A percentile compares a stretch with the other conserved stretches of the same genome.
These are phyloP conservation scores for Malassezia restricta DNA, from an alignment of 1,284 basidiomycete genomes.

Conservation along the genomic window DNA sequence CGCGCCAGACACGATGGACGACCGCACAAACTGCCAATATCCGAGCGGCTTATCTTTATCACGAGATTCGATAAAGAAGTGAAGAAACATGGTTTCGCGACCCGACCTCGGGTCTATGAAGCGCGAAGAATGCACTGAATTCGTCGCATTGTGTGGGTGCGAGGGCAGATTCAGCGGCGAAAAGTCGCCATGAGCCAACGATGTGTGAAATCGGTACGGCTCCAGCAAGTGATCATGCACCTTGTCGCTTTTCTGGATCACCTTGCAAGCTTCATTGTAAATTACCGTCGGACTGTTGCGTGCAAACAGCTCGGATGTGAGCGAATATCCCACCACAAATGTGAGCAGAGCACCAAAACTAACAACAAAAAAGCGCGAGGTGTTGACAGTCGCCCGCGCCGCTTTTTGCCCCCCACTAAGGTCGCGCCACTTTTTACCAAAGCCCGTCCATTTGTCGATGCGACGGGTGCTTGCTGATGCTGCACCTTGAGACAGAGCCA, in stretches of 20 bases:
- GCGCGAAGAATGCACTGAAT: conserved; percentile 21
- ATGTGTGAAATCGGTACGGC: conserved; percentile 34
- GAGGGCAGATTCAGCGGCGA: conserved; percentile 30
- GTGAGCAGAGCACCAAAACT: conserved; percentile 56
- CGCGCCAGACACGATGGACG: conserved; percentile 20
- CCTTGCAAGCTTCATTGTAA: conserved; percentile 71
- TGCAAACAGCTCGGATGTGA: conserved; percentile 78
- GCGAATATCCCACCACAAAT: conserved; percentile 60
- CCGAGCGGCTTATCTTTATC: conserved; percentile 30
- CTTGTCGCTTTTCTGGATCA: conserved; percentile 60
- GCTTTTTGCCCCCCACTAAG: conserved; percentile 71
- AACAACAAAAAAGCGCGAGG: conserved; percentile 70
- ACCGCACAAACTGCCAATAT: conserved; percentile 22
- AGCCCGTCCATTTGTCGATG: conserved; percentile 23
- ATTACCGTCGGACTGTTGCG: conserved; percentile 82
- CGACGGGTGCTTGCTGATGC: conserved; percentile 1
- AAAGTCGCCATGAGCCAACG: conserved; percentile 18
- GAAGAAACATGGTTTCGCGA: conserved; percentile 28
- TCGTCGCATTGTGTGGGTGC: conserved; percentile 18
- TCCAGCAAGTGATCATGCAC: conserved; percentile 27
- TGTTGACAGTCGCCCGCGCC: conserved; percentile 58
- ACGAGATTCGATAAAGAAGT: conserved; percentile 30
- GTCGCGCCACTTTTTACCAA: conserved; percentile 59
- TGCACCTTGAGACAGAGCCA: conserved; percentile 1
- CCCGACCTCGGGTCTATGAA: conserved; percentile 22